Conservation (phyloP, 139 green algal genomes). For the Micromonas commoda region DNA sequence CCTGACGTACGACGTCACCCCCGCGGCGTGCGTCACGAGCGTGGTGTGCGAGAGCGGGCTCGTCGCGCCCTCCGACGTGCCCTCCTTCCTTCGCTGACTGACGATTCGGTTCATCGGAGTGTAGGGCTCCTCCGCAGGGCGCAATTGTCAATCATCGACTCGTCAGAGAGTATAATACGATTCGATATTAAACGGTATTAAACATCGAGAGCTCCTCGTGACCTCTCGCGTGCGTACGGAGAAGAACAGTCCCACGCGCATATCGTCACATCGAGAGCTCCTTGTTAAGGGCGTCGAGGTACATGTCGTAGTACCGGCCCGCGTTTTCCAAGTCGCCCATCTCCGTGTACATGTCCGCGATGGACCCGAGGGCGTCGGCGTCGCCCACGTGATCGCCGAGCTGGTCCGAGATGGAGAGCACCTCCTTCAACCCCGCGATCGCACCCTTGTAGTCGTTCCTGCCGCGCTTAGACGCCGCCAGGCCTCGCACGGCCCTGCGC, state of each 20-base stretch:
- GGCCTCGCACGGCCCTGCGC: slow-evolving; percentile 27
- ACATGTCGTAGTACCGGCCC: slow-evolving; percentile 37
- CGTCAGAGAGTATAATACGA: too few relatives aligned
- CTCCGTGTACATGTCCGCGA: slow-evolving; percentile 40
- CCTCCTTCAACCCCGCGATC: slow-evolving; percentile 21
- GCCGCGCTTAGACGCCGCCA: slow-evolving; percentile 27
- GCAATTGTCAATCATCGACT: too few relatives aligned
- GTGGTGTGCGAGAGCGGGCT: slow-evolving; percentile 90
- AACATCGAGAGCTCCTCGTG: too few relatives aligned
- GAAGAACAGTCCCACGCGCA: neutral
- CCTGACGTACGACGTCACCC: slow-evolving; percentile 90
- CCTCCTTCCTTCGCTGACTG: slow-evolving; percentile 33
- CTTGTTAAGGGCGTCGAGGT: slow-evolving; percentile 27
- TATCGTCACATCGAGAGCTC: neutral
- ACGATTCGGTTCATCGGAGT: neutral
- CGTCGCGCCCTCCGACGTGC: slow-evolving; percentile 82
- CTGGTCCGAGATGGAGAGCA: slow-evolving; percentile 22
- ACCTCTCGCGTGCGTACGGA: too few relatives aligned
- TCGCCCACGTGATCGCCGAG: slow-evolving; percentile 33
- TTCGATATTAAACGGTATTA: too few relatives aligned
- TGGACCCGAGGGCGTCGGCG: slow-evolving; percentile 31
- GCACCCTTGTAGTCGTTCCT: slow-evolving; percentile 19
- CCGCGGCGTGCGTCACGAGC: slow-evolving; percentile 80
- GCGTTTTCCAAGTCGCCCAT: slow-evolving; percentile 39
- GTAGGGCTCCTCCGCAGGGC: too few relatives aligned